phyloP scores from a whole-genome alignment of 2,329 filamentous ascomycete species.

The Trichoderma sp. region DNA sequence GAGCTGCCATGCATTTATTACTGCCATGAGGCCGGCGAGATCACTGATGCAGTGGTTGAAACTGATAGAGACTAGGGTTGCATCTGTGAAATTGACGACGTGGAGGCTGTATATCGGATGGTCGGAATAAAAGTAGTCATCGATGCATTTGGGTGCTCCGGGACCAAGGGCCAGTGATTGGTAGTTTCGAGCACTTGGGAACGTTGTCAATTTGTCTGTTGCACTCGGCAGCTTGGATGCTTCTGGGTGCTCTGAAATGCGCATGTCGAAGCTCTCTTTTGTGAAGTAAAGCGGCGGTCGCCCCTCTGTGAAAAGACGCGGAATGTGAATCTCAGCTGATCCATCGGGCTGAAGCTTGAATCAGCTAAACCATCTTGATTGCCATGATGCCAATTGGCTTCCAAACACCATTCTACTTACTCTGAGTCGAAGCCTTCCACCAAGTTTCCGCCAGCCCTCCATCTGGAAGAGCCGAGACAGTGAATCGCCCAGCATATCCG shows the following conservation, averaged over 20 bases:
- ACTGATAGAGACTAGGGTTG: not conserved
- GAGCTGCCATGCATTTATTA: slow-evolving; percentile 8
- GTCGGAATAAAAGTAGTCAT: not conserved
- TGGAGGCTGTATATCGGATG: not conserved
- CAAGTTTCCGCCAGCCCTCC: slow-evolving; percentile 11
- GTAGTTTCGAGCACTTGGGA: not conserved
- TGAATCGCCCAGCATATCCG: not conserved
- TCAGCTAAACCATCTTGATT: not conserved
- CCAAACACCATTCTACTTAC: not conserved
- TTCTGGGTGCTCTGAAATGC: slow-evolving; percentile 8
- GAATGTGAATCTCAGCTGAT: slow-evolving; percentile 1
- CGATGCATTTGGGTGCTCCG: not conserved
- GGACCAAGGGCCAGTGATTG: not conserved
- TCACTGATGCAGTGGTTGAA: not conserved
- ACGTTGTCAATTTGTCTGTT: not conserved
- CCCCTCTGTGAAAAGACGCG: not conserved
- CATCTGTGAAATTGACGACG: not conserved
- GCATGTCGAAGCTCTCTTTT: not conserved
- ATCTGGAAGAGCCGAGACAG: slow-evolving; percentile 11
- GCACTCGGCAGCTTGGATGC: not conserved
- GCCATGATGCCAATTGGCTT: not conserved
- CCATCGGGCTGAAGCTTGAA: not conserved
- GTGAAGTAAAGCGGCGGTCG: slow-evolving; percentile 4
- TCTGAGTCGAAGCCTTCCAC: not conserved
- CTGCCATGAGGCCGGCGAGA: not conserved